A percentile compares a stretch with the other conserved stretches of the same genome.
Evolutionary conservation across 1,139 yeast genomes (phyloP).

Genomic region (Wickerhamiella infanticola): DNA sequence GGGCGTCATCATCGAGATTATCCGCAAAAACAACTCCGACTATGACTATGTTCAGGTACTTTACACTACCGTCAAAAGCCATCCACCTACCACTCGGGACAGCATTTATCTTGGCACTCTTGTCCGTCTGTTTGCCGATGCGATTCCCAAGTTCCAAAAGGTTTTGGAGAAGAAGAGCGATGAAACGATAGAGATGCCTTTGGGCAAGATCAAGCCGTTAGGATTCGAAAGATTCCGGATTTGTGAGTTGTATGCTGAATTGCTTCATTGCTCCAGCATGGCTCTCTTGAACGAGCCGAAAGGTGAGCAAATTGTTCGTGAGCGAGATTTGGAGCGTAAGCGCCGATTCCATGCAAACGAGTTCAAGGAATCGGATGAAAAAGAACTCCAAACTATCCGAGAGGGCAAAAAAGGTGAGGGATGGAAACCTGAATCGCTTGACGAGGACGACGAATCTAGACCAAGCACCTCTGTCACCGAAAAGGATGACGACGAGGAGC

Average conservation of each 20-base stretch:
- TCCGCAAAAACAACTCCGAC: constrained; percentile 89
- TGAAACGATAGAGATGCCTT: constrained; percentile 45
- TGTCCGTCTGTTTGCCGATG: constrained; percentile 61
- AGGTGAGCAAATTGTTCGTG: constrained; percentile 63
- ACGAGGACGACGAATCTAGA: background rate
- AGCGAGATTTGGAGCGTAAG: constrained; percentile 57
- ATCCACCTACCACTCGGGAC: constrained; percentile 90
- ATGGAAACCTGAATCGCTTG: background rate
- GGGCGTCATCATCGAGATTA: constrained; percentile 87
- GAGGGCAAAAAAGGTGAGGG: background rate
- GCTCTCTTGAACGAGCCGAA: constrained; percentile 72
- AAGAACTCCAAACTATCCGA: constrained; percentile 8
- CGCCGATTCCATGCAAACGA: constrained; percentile 24
- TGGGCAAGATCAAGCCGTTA: constrained; percentile 66
- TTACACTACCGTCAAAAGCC: constrained; percentile 73
- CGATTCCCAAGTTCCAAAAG: constrained; percentile 53
- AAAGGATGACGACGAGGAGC: background rate
- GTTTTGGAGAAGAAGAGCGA: constrained; percentile 30
- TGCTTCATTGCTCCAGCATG: constrained; percentile 94
- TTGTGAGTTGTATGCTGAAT: constrained; percentile 87
- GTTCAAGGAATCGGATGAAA: background rate
- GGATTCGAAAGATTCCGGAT: constrained; percentile 93
- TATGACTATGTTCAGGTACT: constrained; percentile 84
- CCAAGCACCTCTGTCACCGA: background rate
- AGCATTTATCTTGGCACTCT: constrained; percentile 87